These are phyloP conservation scores for Heterobasidion annosum DNA, from an alignment of 1,284 basidiomycete species.

Conservation along the genomic window DNA sequence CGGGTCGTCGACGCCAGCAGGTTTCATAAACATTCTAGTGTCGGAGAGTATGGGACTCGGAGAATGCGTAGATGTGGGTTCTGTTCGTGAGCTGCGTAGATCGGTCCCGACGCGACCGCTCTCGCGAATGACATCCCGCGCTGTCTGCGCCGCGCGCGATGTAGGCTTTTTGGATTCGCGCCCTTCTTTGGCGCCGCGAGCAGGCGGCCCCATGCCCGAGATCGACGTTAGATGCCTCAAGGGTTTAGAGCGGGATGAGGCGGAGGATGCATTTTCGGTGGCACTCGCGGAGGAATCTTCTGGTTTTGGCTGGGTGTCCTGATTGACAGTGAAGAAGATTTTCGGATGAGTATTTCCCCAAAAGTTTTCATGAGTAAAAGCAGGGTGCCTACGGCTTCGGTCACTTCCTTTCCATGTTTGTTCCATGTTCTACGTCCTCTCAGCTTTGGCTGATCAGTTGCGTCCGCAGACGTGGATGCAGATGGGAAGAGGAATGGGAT, in stretches of 20 bases:
- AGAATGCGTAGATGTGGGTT: constrained; percentile 26
- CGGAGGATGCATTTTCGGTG: neutral
- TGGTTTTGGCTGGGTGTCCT: neutral
- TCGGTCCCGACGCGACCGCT: constrained; percentile 27
- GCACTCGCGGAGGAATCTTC: neutral
- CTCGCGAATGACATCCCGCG: constrained; percentile 42
- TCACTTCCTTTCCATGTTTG: constrained; percentile 11
- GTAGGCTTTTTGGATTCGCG: constrained; percentile 10
- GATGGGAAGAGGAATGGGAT: constrained; percentile 57
- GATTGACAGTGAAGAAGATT: neutral
- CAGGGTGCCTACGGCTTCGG: neutral
- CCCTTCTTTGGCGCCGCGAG: constrained; percentile 15
- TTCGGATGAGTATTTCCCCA: neutral
- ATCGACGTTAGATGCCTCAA: constrained; percentile 14
- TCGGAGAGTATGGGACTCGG: constrained; percentile 8
- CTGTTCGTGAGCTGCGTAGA: neutral
- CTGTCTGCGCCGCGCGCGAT: constrained; percentile 26
- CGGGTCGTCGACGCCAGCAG: constrained; percentile 40
- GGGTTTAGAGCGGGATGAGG: neutral
- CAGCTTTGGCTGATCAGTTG: constrained; percentile 19
- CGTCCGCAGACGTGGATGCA: constrained; percentile 10
- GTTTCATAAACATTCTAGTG: constrained; percentile 36
- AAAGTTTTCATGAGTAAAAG: neutral
- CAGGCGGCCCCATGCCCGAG: constrained; percentile 14
- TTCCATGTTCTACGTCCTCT: constrained; percentile 34